These are phyloP conservation scores for Escovopsis sp. DNA, from an alignment of 2,329 filamentous ascomycete genomes.

Conservation along the genomic window DNA sequence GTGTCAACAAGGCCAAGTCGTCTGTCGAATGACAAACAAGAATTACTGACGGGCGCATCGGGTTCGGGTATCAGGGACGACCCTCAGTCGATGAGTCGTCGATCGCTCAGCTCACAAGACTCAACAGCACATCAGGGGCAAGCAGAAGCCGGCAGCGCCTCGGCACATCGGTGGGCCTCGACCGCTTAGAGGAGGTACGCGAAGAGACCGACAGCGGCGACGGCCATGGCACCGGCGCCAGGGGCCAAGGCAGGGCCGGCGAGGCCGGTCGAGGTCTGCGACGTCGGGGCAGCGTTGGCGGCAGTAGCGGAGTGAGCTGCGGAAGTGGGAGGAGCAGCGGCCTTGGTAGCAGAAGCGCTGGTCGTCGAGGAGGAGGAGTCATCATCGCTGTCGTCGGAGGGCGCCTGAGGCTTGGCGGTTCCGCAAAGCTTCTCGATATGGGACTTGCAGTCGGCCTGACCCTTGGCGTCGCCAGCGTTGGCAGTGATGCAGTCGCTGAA, in stretches of 20 bases:
- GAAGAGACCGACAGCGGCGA: conserved; percentile 34
- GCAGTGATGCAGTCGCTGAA: conserved; percentile 31
- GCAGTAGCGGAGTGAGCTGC: conserved; percentile 3
- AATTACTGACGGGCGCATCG: conserved; percentile 17
- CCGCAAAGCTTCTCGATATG: conserved; percentile 36
- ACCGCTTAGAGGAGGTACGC: conserved; percentile 33
- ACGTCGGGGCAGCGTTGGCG: conserved; percentile 10
- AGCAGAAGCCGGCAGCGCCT: conserved; percentile 2
- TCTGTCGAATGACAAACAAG: conserved; percentile 10
- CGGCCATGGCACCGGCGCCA: conserved; percentile 28
- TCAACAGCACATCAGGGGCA: conserved; percentile 3
- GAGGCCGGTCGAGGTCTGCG: conserved; percentile 13
- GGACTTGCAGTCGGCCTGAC: conserved; percentile 33
- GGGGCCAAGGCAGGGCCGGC: conserved; percentile 29
- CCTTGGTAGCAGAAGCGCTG: conserved; percentile 10
- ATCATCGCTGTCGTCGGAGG: conserved; percentile 16
- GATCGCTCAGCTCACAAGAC: conserved; percentile 5
- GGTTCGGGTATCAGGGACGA: conserved; percentile 18
- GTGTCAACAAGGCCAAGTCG: conserved; percentile 5
- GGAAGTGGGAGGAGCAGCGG: conserved; percentile 16
- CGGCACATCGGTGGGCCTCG: conserved; percentile 10
- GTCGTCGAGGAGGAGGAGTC: conserved; percentile 1
- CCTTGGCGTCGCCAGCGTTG: conserved; percentile 26
- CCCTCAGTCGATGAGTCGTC: conserved; percentile 4
- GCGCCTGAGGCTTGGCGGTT: conserved; percentile 12